Evolutionary conservation across 139 green algal genomes (phyloP).

Genomic region (Yamagishiella unicocca): DNA sequence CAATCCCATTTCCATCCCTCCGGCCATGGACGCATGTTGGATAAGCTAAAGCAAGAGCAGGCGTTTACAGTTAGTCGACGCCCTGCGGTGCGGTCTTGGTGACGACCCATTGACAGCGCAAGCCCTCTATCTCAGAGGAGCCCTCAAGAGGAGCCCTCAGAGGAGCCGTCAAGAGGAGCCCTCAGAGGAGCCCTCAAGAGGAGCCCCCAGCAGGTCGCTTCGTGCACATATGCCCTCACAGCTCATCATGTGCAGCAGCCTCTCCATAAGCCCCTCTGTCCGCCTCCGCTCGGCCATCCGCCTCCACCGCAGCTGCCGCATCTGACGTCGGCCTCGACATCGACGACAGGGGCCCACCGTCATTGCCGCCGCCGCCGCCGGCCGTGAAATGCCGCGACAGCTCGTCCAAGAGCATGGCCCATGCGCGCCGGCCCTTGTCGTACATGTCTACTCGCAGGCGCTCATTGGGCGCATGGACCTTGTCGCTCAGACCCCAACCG

Average conservation of each 20-base stretch:
- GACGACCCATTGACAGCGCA: too few relatives aligned
- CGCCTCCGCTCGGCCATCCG: neutral
- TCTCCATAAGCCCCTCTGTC: neutral
- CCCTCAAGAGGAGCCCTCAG: too few relatives aligned
- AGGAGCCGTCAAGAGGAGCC: too few relatives aligned
- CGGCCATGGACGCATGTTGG: too few relatives aligned
- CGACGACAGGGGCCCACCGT: neutral
- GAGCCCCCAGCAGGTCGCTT: too few relatives aligned
- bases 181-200: too few relatives aligned
- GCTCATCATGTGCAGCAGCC: neutral
- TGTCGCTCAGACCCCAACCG: conserved; percentile 73
- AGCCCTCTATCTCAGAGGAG: too few relatives aligned
- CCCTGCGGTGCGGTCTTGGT: too few relatives aligned
- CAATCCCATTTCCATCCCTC: too few relatives aligned
- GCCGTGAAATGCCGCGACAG: conserved; percentile 20
- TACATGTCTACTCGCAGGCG: conserved; percentile 49
- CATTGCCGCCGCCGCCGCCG: neutral
- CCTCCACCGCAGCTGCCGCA: neutral
- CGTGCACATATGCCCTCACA: neutral
- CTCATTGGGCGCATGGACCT: conserved; percentile 76
- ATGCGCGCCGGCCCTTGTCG: conserved; percentile 49
- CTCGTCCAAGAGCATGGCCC: conserved; percentile 44
- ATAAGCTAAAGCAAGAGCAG: too few relatives aligned
- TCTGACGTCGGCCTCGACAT: too few relatives aligned
- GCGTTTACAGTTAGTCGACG: too few relatives aligned